Percentiles rank a stretch among this genome's conserved stretches.
phyloP scores from a whole-genome alignment of 2,329 filamentous ascomycete species.

The Beauveria bassiana region DNA sequence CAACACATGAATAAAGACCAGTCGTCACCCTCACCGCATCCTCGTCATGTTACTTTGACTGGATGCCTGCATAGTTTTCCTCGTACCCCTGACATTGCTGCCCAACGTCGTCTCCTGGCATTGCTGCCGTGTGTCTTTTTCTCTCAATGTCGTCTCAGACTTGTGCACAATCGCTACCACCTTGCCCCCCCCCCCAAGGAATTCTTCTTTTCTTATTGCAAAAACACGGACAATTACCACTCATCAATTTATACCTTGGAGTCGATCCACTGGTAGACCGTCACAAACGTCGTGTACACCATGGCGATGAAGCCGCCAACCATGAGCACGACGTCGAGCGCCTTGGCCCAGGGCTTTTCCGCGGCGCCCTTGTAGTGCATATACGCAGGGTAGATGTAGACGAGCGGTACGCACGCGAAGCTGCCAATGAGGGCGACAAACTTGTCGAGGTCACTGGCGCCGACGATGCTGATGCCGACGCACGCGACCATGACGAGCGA shows the following conservation, averaged over 20 bases:
- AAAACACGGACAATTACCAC: neutral
- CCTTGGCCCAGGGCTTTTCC: slow-evolving; percentile 44
- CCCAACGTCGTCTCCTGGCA: neutral
- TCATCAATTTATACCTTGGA: neutral
- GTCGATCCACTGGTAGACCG: slow-evolving; percentile 32
- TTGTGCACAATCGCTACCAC: neutral
- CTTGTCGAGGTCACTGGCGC: slow-evolving; percentile 62
- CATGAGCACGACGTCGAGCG: slow-evolving; percentile 55
- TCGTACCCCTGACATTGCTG: neutral
- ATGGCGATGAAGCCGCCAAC: slow-evolving; percentile 56
- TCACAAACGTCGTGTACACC: slow-evolving; percentile 63
- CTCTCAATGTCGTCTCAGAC: neutral
- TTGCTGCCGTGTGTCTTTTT: neutral
- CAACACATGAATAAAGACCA: neutral
- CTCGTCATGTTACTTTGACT: neutral
- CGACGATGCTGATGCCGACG: slow-evolving; percentile 52
- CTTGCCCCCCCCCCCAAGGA: too few species aligned
- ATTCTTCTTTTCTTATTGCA: neutral
- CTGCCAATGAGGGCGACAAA: slow-evolving; percentile 69
- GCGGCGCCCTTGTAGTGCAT: slow-evolving; percentile 64
- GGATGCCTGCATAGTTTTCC: neutral
- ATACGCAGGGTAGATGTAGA: slow-evolving; percentile 69
- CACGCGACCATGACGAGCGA: slow-evolving; percentile 49
- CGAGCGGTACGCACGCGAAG: slow-evolving; percentile 66
- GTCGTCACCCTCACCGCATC: neutral